phyloP scores from a whole-genome alignment of 495 filamentous ascomycete genomes.

The Massariosphaeria phaeospora region DNA sequence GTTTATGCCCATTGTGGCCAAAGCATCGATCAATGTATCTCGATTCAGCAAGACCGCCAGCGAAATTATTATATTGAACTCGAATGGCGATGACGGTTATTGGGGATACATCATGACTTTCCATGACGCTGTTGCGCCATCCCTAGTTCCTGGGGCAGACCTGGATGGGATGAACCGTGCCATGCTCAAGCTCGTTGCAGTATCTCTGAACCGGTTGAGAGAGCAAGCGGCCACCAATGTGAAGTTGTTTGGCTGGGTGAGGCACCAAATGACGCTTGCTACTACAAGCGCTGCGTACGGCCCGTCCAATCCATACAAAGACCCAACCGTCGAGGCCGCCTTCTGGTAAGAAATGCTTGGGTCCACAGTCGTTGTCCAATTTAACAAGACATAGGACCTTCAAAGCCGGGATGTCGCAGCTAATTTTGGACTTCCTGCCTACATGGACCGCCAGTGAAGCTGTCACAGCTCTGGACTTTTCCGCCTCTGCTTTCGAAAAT shows the following conservation, averaged over 20 bases:
- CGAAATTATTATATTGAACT: slow-evolving; percentile 25
- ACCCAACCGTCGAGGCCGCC: slow-evolving; percentile 38
- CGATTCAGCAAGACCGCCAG: slow-evolving; percentile 3
- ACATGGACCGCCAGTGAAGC: slow-evolving; percentile 14
- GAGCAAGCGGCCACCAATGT: neutral
- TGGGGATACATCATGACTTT: slow-evolving; percentile 22
- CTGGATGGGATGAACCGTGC: slow-evolving; percentile 42
- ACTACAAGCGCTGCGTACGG: slow-evolving; percentile 48
- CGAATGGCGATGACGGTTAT: slow-evolving; percentile 27
- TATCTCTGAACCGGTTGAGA: slow-evolving; percentile 15
- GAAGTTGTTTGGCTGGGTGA: slow-evolving; percentile 39
- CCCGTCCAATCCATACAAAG: slow-evolving; percentile 46
- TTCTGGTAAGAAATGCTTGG: slow-evolving; percentile 43
- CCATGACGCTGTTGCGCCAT: slow-evolving; percentile 31
- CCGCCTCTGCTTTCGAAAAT: slow-evolving; percentile 39
- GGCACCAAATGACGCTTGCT: slow-evolving; percentile 43
- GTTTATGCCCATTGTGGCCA: slow-evolving; percentile 33
- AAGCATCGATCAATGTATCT: slow-evolving; percentile 15
- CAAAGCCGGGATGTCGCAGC: slow-evolving; percentile 25
- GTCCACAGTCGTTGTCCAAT: neutral
- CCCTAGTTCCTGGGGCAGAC: slow-evolving; percentile 16
- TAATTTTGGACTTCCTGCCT: slow-evolving; percentile 31
- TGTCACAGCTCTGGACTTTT: slow-evolving; percentile 37
- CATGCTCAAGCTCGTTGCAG: slow-evolving; percentile 36
- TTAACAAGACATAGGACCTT: slow-evolving; percentile 38